Percentiles rank a stretch among this genome's conserved stretches.
Conservation (phyloP, 2,329 filamentous ascomycete genomes). For the Alternaria arborescens region DNA sequence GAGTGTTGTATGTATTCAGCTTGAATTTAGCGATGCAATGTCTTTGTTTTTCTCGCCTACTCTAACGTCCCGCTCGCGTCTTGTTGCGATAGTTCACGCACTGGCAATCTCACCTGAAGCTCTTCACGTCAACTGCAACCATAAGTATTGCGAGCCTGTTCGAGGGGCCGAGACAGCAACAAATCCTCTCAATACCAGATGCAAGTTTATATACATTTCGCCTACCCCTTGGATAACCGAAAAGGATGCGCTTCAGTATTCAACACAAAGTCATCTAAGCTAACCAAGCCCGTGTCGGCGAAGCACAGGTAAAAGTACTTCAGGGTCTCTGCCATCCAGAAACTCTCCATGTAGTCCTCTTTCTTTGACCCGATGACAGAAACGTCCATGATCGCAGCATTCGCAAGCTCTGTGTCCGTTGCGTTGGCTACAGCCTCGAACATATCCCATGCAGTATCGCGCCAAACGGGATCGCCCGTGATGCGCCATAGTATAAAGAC, state of each 20-base stretch:
- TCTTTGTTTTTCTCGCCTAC: conserved; percentile 3
- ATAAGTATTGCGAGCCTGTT: not conserved
- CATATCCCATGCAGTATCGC: conserved; percentile 60
- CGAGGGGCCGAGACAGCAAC: not conserved
- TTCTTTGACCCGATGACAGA: conserved; percentile 34
- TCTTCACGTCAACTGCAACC: not conserved
- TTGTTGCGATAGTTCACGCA: conserved; percentile 1
- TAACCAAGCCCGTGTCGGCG: conserved; percentile 54
- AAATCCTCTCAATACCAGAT: not conserved
- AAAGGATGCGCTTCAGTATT: conserved; percentile 63
- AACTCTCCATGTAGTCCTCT: conserved; percentile 54
- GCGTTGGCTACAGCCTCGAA: conserved; percentile 53
- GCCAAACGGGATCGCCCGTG: conserved; percentile 59
- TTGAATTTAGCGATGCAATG: not conserved
- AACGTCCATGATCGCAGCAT: conserved; percentile 57
- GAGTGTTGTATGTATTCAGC: not conserved
- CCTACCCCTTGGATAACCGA: conserved; percentile 54
- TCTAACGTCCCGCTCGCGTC: conserved; percentile 3
- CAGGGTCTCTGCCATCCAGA: conserved; percentile 61
- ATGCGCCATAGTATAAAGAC: conserved; percentile 68
- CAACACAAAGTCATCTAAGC: conserved; percentile 59
- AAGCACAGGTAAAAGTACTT: conserved; percentile 62
- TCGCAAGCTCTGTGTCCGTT: conserved; percentile 53
- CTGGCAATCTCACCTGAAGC: not conserved
- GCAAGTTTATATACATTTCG: not conserved